Evolutionary conservation across 1,284 basidiomycete genomes (phyloP).

Genomic region (Takashimella koratensis): DNA sequence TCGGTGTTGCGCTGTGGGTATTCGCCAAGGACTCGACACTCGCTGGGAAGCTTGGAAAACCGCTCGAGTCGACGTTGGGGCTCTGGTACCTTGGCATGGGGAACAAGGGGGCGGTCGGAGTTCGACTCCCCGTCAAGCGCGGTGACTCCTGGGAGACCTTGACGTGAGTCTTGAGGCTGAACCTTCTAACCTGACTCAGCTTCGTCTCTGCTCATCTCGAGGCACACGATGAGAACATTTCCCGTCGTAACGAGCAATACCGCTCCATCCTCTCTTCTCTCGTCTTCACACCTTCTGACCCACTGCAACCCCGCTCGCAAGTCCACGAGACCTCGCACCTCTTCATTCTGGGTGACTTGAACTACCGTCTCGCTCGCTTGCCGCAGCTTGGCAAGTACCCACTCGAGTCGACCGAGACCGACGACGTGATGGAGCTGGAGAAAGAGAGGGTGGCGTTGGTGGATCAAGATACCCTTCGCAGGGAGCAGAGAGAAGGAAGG

Average conservation of each 20-base stretch:
- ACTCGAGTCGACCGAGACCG: conserved; percentile 10
- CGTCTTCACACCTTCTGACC: conserved; percentile 64
- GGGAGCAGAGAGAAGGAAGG: conserved; percentile 61
- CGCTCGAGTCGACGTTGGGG: conserved; percentile 28
- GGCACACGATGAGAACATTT: conserved; percentile 71
- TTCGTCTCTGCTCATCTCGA: conserved; percentile 90
- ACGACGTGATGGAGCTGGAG: conserved; percentile 51
- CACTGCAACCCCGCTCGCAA: conserved; percentile 54
- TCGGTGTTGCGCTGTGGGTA: conserved; percentile 47
- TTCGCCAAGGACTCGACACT: conserved; percentile 43
- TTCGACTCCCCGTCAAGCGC: conserved; percentile 67
- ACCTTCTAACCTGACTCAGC: conserved; percentile 51
- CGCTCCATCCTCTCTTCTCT: conserved; percentile 71
- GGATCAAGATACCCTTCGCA: conserved; percentile 70
- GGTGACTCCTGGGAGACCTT: conserved; percentile 61
- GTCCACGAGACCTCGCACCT: conserved; percentile 77
- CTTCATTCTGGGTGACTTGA: conserved; percentile 84
- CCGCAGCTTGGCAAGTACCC: conserved; percentile 44
- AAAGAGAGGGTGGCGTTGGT: conserved; percentile 62
- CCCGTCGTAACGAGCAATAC: conserved; percentile 74
- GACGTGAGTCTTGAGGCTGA: conserved; percentile 60
- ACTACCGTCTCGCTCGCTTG: conserved; percentile 72
- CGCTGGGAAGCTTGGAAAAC: conserved; percentile 30
- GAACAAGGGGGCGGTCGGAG: conserved; percentile 92
- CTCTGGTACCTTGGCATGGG: conserved; percentile 63